Evolutionary conservation across 768 basidiomycete species (phyloP), one percentile per base, ranked within the genome.

Genomic region (Mycena sanguinolenta): DNA sequence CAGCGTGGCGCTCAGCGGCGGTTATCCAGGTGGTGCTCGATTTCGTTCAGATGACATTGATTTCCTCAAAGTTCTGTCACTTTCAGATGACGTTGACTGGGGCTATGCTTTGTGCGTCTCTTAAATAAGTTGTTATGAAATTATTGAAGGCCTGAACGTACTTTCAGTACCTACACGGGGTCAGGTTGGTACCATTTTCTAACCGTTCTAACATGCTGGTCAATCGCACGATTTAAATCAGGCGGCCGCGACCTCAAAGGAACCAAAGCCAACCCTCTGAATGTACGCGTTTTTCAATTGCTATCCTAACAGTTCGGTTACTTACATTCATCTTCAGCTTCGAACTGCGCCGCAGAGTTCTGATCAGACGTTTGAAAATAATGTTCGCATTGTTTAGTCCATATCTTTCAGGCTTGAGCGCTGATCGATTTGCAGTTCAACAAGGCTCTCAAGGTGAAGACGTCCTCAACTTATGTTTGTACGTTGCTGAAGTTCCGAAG

Each of bases 21-120:
- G 94, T 2, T 96, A 96, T 66, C 92, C 93, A 36, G 95, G 95
- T 63, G 95, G 95, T n/a, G n/a, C n/a, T n/a, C n/a, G n/a, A n/a
- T 10, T 89, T 34, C 10, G 53, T 10, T 36, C 28, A 17, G 32
- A n/a, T 52, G 34, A 27, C 27, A 16, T 28, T 30, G 28, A 3
- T 19, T n/a, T n/a, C n/a, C n/a, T n/a, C n/a, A n/a, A n/a, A n/a
- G n/a, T n/a, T n/a, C n/a, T n/a, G n/a, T n/a, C n/a, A n/a, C n/a
- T n/a, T n/a, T n/a, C n/a, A n/a, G n/a, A n/a, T n/a, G n/a, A n/a
- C n/a, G n/a, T n/a, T n/a, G n/a, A n/a, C n/a, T n/a, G n/a, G n/a
- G n/a, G n/a, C n/a, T n/a, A n/a, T n/a, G n/a, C n/a, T n/a, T n/a
- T n/a, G n/a, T n/a, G n/a, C n/a, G n/a, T n/a, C n/a, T n/a, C n/a